Evolutionary conservation across 768 basidiomycete genomes (phyloP), one percentile per base, ranked within the genome.

Genomic region (Pleurotus platypus): DNA sequence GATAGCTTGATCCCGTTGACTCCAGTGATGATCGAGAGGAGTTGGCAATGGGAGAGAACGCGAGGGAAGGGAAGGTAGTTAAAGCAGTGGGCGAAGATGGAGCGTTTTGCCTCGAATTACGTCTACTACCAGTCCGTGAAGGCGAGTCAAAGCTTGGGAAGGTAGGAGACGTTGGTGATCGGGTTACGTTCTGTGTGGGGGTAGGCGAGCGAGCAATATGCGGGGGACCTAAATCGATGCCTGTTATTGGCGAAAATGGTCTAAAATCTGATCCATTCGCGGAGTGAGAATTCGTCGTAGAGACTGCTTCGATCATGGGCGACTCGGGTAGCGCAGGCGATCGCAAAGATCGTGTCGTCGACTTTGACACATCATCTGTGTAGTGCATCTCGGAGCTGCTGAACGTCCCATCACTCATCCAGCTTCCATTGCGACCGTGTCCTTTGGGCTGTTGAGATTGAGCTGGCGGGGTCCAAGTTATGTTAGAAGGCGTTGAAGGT

Each of bases 1-100:
- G 90, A 68, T 90, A 93, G 69, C 92, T 93, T 2, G 92, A 94
- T 13, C 92, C 90, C 37, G 78, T 79, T 8, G 90, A 92, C 58
- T 86, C 89, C 18, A 93, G 71, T 5, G 92, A 93, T 12, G 90
- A 89, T 26, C 85, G 80, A 26, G 91, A 92, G 5, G 89, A 88
- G 60, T 86, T 92, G 13, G 79, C 80, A 15, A 88, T 70, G 3
- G 89, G 85, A 38, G 87, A 85, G 53, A 92, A 79, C n/a, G 86
- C 74, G 50, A 87, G 78, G 1, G 81, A 79, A 55, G 83, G 80
- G 37, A 80, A 80, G 37, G 80, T 69, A 46, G 74, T 75, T 26
- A 81, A 73, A 47, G 78, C 72, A 66, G 81, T 79, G 48, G 84
- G 82, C 49, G 81, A 79, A 42, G 77, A 72, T 16, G 77, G 75